Evolutionary conservation across 495 filamentous ascomycete species (phyloP), one percentile per base, ranked within the genome.

Genomic region (Penicillium cosmopolitanum): DNA sequence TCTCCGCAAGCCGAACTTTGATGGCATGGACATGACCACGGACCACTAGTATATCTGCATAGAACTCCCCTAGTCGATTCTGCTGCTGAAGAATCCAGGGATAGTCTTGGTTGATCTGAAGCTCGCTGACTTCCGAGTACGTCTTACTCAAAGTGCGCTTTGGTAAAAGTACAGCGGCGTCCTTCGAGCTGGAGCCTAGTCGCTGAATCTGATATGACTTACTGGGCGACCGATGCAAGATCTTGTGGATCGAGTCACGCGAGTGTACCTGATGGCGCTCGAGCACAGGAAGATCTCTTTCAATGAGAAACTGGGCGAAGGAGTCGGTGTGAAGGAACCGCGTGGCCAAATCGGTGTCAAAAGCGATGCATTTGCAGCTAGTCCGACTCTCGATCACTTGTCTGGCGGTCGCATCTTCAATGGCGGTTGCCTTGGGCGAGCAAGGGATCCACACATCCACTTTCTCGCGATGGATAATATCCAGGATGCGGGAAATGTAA

Each of bases 391-490:
- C 86, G 19, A 92, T 75, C 2, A 75, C 72, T 50, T 87, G 80
- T 61, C 86, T 87, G 3, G 87, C 87, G 19, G 80, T 66, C 0
- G 82, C 88, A 68, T 92, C 89, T 63, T 88, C 84, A 8, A 86
- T 61, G 5, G 82, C 82, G 2, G 77, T 80, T 15, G 80, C 77
- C 8, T 85, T 82, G 9, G 82, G 83, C 0, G 88, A 89, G 62
- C 87, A 91, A 43, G 82, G 85, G 13, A 93, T 82, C 90, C 90
- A 94, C 0, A 93, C 62, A 54, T 91, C 84, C 16, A 90, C 80
- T 0, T 80, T 79, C 54, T 93, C 87, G 8, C 76, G 68, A 28
- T 80, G 69, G 34, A 92, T 75, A 15, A 91, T 79, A 15, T 82
- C 63, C 7, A 87, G 61, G 8, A 93, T 68, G 7, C 68, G 68